These are phyloP conservation scores for Sclerotinia sclerotiorum DNA, from an alignment of 2,329 filamentous ascomycete species.

Conservation along the genomic window DNA sequence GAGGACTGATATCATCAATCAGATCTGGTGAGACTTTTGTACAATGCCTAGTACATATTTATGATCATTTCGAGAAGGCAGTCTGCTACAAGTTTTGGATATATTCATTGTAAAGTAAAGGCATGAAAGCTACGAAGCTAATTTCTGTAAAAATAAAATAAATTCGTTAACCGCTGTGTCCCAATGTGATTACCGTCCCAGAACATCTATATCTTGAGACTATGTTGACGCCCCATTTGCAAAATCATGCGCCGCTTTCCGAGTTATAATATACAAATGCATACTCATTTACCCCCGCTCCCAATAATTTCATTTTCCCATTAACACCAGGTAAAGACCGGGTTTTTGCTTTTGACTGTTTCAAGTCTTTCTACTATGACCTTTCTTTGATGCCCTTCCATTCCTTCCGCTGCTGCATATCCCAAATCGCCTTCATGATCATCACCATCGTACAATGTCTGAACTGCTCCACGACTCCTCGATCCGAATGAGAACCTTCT, in stretches of 20 bases:
- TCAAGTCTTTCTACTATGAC: constrained; percentile 97
- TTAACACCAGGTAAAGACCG: constrained; percentile 97
- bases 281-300: constrained; percentile 11
- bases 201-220: constrained; percentile 22
- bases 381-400: constrained; percentile 87
- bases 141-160: constrained; percentile 5
- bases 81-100: not conserved
- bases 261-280: constrained; percentile 20
- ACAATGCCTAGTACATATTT: no score
- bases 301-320: constrained; percentile 16
- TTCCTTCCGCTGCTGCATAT: constrained; percentile 89
- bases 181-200: constrained; percentile 16
- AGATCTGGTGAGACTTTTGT: not conserved
- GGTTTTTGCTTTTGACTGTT: constrained; percentile 91
- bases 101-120: not conserved
- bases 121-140: not conserved
- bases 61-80: not conserved
- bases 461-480: constrained; percentile 36
- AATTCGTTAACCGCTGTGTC: not conserved
- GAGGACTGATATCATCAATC: not conserved
- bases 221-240: constrained; percentile 16
- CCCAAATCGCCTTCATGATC: constrained; percentile 90
- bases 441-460: constrained; percentile 61
- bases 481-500: constrained; percentile 45
- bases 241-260: constrained; percentile 13